Percentiles rank a stretch among this genome's conserved stretches.
Evolutionary conservation across 768 basidiomycete genomes (phyloP).

Genomic region (Thelephora ganbajun): DNA sequence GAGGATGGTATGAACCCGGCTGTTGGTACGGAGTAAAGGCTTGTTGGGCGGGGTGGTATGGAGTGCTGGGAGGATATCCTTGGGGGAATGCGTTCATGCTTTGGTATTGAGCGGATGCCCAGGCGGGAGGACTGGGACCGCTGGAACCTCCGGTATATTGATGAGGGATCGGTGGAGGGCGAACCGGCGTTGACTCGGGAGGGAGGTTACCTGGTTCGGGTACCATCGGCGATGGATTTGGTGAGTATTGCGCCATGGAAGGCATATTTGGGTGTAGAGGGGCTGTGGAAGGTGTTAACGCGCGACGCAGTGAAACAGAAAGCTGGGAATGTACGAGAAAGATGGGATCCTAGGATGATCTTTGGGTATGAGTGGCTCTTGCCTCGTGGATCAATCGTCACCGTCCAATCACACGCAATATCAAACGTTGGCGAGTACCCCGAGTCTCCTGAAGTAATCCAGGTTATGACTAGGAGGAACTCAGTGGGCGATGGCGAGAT

Average conservation of each 20-base stretch:
- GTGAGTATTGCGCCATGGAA: neutral
- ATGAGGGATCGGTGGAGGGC: neutral
- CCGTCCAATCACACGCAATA: too few species aligned
- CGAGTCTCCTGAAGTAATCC: too few species aligned
- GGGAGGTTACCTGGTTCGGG: neutral
- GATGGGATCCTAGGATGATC: too few species aligned
- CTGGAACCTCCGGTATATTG: neutral
- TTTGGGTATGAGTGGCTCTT: too few species aligned
- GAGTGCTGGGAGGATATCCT: neutral
- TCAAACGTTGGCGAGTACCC: too few species aligned
- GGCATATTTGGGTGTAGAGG: too few species aligned
- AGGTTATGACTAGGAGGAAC: too few species aligned
- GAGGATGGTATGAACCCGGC: conserved; percentile 20
- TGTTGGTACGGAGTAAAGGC: neutral
- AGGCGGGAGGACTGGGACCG: neutral
- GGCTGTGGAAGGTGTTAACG: too few species aligned
- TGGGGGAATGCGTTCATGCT: neutral
- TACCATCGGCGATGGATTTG: neutral
- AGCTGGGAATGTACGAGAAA: too few species aligned
- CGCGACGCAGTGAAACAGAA: too few species aligned
- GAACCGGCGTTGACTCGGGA: neutral
- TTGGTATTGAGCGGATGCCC: neutral
- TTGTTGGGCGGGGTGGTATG: neutral
- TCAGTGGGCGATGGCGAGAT: too few species aligned
- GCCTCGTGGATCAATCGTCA: too few species aligned